Base-by-base conservation (phyloP, 192 early-diverging fungal species). In the Coemansia sp. region DNA sequence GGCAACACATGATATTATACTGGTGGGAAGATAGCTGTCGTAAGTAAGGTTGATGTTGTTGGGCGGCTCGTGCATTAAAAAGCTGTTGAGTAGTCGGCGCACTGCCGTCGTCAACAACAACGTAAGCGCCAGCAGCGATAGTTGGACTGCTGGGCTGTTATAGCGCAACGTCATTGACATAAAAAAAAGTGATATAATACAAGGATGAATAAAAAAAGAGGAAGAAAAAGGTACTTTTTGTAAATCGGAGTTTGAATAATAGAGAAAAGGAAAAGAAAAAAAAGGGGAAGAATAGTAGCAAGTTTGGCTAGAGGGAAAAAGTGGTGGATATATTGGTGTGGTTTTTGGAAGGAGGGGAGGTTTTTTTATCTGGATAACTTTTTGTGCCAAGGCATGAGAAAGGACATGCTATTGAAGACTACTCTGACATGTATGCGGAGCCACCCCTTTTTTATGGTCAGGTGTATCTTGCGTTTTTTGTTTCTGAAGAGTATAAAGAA, bases 1-100 rank as follows among this genome's bases (percentile, higher is more conserved):
- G 3, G 71, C 68, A 1, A 69, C 44, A 27, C 64, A 69, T 15
- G 71, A 64, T 9, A 73, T 67, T 2, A 64, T 39, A 18, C 67
- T 73, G 34, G 76, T 78, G 7, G 71, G 71, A 56, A 63, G 52
- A 37, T 73, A 72, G 11, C 62, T 64, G 53, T 78, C 76, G 53
- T 62, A 78, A 1, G 62, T 27, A 3, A 65, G 52, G 61, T 78
- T 73, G 22, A 69, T 59, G 64, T 73, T 72, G 13, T 68, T 62
- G 4, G 76, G 71, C 5, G 59, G 40, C 9, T 47, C 34, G 5
- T 67, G 63, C 43, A 73, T 61, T 41, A 73, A 32, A 39, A 59
- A 73, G 47, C 62, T 74, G 64, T 65, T 47, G 0, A 79, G 52
- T 30, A 79, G 65, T 12, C 76, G 62, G 9, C 67, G 71, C 1